A percentile compares a stretch with the other conserved stretches of the same genome.
Evolutionary conservation across 1,139 yeast genomes (phyloP).

Genomic region (Debaryomyces coudertii): DNA sequence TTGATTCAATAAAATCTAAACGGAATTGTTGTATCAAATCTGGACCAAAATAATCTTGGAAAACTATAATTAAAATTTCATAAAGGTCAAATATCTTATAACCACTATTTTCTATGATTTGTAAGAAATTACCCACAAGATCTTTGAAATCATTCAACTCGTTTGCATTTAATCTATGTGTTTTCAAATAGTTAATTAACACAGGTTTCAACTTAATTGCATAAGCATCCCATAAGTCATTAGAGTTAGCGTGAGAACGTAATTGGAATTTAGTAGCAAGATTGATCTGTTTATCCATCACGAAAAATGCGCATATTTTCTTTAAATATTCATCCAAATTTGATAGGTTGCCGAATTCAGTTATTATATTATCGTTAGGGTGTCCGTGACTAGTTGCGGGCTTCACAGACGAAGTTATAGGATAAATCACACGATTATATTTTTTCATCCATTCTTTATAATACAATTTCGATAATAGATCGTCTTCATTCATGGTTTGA

Average conservation of each 20-base stretch:
- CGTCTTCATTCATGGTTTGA: constrained; percentile 67
- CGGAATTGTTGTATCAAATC: constrained; percentile 60
- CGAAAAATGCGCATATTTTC: constrained; percentile 74
- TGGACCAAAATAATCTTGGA: constrained; percentile 62
- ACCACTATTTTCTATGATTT: constrained; percentile 74
- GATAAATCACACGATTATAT: constrained; percentile 72
- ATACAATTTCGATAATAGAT: constrained; percentile 61
- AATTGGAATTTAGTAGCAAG: constrained; percentile 58
- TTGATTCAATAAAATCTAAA: constrained; percentile 59
- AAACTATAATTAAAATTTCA: constrained; percentile 60
- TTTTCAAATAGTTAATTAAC: constrained; percentile 38
- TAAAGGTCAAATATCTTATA: constrained; percentile 65
- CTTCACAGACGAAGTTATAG: constrained; percentile 46
- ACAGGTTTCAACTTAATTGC: constrained; percentile 62
- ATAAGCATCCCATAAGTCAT: constrained; percentile 79
- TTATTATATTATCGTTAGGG: constrained; percentile 11
- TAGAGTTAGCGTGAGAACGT: constrained; percentile 58
- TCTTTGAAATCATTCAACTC: constrained; percentile 49
- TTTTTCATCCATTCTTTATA: constrained; percentile 75
- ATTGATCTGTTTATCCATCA: constrained; percentile 71
- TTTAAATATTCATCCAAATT: constrained; percentile 57
- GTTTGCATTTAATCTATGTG: constrained; percentile 33
- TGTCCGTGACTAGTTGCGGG: constrained; percentile 19
- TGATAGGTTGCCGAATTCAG: constrained; percentile 24
- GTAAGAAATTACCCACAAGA: constrained; percentile 70